These are phyloP conservation scores for Skeletonema potamos DNA, from an alignment of 108 stramenopile genomes.

Conservation along the genomic window DNA sequence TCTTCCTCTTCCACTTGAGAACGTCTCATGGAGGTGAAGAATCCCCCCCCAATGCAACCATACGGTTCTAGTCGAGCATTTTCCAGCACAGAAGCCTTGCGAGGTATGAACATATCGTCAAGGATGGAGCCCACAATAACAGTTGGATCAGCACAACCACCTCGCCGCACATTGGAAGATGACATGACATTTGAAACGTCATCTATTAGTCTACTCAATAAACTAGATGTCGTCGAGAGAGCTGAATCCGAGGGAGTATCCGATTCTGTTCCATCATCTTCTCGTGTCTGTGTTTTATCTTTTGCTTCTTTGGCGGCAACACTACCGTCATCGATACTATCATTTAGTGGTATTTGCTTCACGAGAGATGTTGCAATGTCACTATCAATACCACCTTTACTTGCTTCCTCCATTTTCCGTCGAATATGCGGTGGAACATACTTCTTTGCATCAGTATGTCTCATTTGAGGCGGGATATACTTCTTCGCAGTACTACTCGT, in stretches of 20 bases:
- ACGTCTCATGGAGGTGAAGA: slow-evolving; percentile 35
- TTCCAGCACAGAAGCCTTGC: slow-evolving; percentile 54
- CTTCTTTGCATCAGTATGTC: slow-evolving; percentile 5
- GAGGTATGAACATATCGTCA: slow-evolving; percentile 54
- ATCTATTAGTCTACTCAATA: slow-evolving; percentile 33
- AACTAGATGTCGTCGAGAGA: slow-evolving; percentile 17
- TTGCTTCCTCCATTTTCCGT: slow-evolving; percentile 15
- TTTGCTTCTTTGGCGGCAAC: not conserved
- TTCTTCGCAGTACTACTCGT: slow-evolving; percentile 34
- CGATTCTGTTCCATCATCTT: slow-evolving; percentile 5
- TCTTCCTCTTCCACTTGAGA: slow-evolving; percentile 43
- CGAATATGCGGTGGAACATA: slow-evolving; percentile 62
- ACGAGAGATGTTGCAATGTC: slow-evolving; percentile 1
- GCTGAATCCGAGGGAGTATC: slow-evolving; percentile 25
- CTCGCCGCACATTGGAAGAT: slow-evolving; percentile 38
- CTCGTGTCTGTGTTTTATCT: not conserved
- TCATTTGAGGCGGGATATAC: slow-evolving; percentile 49
- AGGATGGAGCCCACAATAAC: slow-evolving; percentile 61
- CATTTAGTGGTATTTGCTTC: slow-evolving; percentile 8
- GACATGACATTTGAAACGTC: slow-evolving; percentile 5
- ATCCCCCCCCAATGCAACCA: slow-evolving; percentile 41
- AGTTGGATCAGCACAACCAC: slow-evolving; percentile 83
- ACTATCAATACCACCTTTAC: not conserved
- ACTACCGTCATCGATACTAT: not conserved
- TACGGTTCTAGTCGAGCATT: slow-evolving; percentile 35